Base-by-base conservation (phyloP, 23 red algal genomes). In the Gracilaria vermiculophylla region DNA sequence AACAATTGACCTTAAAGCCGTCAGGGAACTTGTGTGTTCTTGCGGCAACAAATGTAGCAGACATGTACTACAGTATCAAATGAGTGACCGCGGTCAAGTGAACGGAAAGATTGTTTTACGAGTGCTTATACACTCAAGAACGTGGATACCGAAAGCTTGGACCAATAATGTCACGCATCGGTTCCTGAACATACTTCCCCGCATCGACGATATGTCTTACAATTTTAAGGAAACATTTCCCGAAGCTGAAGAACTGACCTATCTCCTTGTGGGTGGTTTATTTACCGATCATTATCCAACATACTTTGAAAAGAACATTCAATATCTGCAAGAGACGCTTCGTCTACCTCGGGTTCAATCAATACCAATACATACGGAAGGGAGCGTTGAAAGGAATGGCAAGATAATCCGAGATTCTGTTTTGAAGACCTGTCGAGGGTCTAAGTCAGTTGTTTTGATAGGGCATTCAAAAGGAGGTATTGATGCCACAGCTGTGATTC, bases 311-410 rank as follows among this genome's bases (percentile, higher is more conserved):
- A 49, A 92, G 39, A 81, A 82, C 62, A 70, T 82, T 17, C 56
- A 58, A 44, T 92, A 92, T 52, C 49, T 92, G 23, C 37, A 73
- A 45, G 60, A 69, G 28, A 81, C 6, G 13, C 77, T 92, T 32
- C 34, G 62, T 3, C 52, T 92, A 31, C 58, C 43, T 37, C 35
- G 55, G 11, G 75, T 76, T 10, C 56, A 76, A 35, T 52, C 76
- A n/a, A 62, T 74, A 2, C 83, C 83, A 55, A 82, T 82, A 37
- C 77, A 92, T 77, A 92, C 88, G 36, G 88, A 92, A 34, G 77
- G 88, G 48, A 82, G 88, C 77, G 73, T 92, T 40, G 17, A 69
- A 62, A 75, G 76, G 35, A 92, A 82, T 27, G 56, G 62, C 0
- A 72, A 73, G 27, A 58, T 74, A 32, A 76, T 81, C 53, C 45